Evolutionary conservation across 495 filamentous ascomycete genomes (phyloP).

Genomic region (Aspergillus egyptiacus): DNA sequence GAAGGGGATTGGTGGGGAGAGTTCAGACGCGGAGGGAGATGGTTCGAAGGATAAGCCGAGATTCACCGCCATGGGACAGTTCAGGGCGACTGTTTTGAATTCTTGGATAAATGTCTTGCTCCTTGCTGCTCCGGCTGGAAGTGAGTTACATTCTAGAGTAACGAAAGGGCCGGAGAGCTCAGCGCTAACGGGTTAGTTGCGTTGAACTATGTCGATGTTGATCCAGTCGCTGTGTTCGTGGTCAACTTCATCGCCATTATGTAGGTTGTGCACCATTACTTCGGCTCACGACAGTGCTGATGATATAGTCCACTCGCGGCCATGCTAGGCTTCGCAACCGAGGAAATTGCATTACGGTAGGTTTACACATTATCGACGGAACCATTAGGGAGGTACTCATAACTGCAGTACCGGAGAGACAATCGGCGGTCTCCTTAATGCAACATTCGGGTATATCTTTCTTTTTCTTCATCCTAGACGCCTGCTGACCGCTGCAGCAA

Average conservation of each 20-base stretch:
- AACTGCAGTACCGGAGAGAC: slow-evolving; percentile 59
- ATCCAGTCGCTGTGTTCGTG: slow-evolving; percentile 62
- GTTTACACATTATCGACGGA: neutral
- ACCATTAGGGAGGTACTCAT: neutral
- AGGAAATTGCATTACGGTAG: slow-evolving; percentile 48
- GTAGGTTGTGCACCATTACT: slow-evolving; percentile 18
- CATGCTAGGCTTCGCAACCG: slow-evolving; percentile 51
- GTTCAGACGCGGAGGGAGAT: slow-evolving; percentile 6
- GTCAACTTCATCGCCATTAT: slow-evolving; percentile 89
- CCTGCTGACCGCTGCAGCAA: slow-evolving; percentile 42
- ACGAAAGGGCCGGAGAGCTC: neutral
- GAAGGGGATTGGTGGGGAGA: slow-evolving; percentile 20
- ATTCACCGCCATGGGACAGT: slow-evolving; percentile 64
- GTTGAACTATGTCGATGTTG: slow-evolving; percentile 54
- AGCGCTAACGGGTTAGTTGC: slow-evolving; percentile 44
- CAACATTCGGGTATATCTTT: slow-evolving; percentile 68
- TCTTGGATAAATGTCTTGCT: slow-evolving; percentile 82
- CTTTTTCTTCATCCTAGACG: neutral
- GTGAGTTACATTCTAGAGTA: slow-evolving; percentile 16
- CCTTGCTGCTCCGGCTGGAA: slow-evolving; percentile 70
- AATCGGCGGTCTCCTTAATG: slow-evolving; percentile 80
- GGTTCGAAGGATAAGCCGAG: slow-evolving; percentile 35
- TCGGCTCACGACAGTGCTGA: neutral
- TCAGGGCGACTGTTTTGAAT: slow-evolving; percentile 64
- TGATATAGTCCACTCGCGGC: slow-evolving; percentile 42